Conservation (phyloP, 805 yeast species). For the Candida hungchunana region DNA sequence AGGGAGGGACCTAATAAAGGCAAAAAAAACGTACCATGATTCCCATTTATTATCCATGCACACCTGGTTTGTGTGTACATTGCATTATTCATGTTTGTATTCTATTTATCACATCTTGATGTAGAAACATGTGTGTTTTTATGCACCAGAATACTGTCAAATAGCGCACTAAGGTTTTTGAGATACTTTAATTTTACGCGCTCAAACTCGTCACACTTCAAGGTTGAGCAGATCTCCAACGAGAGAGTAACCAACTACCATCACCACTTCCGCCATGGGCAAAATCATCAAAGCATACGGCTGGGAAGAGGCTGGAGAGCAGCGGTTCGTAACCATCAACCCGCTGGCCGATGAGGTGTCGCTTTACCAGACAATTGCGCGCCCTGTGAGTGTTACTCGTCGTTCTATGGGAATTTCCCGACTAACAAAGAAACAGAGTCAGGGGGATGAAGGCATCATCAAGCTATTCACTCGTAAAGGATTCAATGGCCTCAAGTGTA, state of each 20-base stretch:
- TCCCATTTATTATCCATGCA: no score
- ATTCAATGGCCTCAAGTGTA: conserved; percentile 63
- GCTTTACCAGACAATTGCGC: conserved; percentile 50
- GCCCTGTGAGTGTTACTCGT: conserved; percentile 20
- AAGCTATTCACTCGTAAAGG: conserved; percentile 55
- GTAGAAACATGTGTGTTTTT: no score
- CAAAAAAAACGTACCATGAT: no score
- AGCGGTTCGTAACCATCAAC: conserved; percentile 33
- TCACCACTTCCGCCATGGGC: no score
- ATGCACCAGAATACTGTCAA: no score
- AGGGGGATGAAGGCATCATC: conserved; percentile 43
- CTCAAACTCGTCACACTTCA: no score
- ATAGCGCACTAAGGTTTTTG: no score
- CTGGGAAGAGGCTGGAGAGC: conserved; percentile 25
- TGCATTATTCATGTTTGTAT: no score
- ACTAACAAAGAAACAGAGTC: conserved; percentile 11
- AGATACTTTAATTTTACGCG: no score
- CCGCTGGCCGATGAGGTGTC: conserved; percentile 80
- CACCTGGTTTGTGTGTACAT: no score
- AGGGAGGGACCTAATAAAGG: not conserved
- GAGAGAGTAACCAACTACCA: not conserved
- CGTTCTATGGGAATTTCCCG: not conserved
- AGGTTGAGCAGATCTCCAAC: no score
- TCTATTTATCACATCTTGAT: no score
- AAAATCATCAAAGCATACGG: conserved; percentile 24